Evolutionary conservation across 2,329 filamentous ascomycete species (phyloP).

Genomic region (Xylaria sp.): DNA sequence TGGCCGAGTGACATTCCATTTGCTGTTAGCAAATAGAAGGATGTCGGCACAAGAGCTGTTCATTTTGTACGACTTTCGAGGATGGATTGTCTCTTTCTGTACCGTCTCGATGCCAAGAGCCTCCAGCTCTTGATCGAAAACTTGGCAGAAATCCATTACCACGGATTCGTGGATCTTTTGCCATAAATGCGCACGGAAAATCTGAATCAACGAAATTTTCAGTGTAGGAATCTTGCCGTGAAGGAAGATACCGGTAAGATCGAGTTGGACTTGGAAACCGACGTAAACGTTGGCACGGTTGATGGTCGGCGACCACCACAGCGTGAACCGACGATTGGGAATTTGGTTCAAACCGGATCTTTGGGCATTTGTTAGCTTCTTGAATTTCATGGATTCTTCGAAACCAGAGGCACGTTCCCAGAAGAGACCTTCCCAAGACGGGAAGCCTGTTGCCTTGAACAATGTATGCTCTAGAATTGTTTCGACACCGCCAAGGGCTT

Average conservation of each 20-base stretch:
- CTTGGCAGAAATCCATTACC: constrained; percentile 99
- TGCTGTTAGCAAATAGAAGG: constrained; percentile 94
- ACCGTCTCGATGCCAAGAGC: constrained; percentile 96
- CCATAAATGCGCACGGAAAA: constrained; percentile 99
- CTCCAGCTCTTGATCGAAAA: constrained; percentile 97
- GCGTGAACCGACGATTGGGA: constrained; percentile 95
- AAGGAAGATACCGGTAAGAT: constrained; percentile 97
- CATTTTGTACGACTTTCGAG: constrained; percentile 99
- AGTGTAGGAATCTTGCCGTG: constrained; percentile 98
- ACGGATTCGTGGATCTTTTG: constrained; percentile 99
- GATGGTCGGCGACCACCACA: constrained; percentile 97
- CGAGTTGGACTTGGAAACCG: constrained; percentile 98
- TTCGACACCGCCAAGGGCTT: constrained; percentile 94
- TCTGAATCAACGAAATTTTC: constrained; percentile 98
- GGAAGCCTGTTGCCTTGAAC: constrained; percentile 97
- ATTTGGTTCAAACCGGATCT: constrained; percentile 98
- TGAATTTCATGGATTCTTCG: constrained; percentile 88
- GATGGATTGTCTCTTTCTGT: constrained; percentile 99
- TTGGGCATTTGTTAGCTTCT: constrained; percentile 97
- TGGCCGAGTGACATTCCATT: constrained; percentile 97
- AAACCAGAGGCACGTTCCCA: constrained; percentile 77
- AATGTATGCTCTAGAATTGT: constrained; percentile 96
- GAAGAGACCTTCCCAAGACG: constrained; percentile 93
- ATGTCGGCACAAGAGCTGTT: constrained; percentile 99
- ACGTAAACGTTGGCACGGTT: constrained; percentile 98